These are phyloP conservation scores for Plectranthus barbatus DNA, from an alignment of 257 asterid species.

Conservation along the genomic window DNA sequence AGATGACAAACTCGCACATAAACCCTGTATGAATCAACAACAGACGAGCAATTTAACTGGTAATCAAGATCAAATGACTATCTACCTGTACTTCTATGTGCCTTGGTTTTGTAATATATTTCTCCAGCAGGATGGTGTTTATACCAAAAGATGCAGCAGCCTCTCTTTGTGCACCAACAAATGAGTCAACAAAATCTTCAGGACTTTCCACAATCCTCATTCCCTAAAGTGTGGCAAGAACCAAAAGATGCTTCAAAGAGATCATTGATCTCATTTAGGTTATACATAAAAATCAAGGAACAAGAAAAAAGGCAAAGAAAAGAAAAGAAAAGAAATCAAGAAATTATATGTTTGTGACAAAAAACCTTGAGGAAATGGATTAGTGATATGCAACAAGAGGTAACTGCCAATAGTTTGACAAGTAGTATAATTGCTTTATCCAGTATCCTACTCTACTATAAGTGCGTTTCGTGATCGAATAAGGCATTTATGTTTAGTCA, in stretches of 20 bases:
- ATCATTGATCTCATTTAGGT: neutral
- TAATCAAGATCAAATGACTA: conserved; percentile 22
- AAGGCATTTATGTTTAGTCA: too few relatives aligned
- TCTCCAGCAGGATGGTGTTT: conserved; percentile 84
- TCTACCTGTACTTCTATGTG: conserved; percentile 99
- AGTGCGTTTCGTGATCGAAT: too few relatives aligned
- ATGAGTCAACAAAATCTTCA: conserved; percentile 73
- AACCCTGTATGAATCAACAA: neutral
- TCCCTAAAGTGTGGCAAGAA: conserved; percentile 48
- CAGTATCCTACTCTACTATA: too few relatives aligned
- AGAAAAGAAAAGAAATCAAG: neutral
- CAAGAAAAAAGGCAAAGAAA: neutral
- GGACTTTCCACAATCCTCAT: conserved; percentile 92
- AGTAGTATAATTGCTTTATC: neutral
- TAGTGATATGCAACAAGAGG: neutral
- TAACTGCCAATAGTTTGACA: neutral
- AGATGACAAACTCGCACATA: neutral
- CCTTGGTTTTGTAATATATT: conserved; percentile 88
- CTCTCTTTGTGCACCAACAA: conserved; percentile 94
- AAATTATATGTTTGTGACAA: neutral
- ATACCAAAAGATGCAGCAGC: conserved; percentile 99
- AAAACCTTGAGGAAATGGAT: neutral
- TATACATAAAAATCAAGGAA: conserved; percentile 2
- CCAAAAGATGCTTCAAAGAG: conserved; percentile 9
- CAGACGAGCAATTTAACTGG: neutral